Base-by-base conservation (phyloP, 768 basidiomycete species). In the Lactarius vividus region DNA sequence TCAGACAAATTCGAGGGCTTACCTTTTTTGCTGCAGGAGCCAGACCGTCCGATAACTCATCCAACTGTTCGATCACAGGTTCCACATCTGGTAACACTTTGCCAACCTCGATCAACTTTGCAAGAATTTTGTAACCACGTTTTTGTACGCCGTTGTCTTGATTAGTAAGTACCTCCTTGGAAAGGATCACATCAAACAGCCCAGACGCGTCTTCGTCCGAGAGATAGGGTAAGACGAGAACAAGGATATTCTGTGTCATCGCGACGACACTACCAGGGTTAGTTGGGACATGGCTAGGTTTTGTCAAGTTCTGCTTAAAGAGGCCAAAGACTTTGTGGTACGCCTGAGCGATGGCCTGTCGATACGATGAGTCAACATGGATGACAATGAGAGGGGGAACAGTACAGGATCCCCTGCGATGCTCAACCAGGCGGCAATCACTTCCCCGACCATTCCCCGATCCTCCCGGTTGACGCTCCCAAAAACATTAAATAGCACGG, bases 401-500 rank as follows among this genome's bases (percentile, higher is more conserved):
- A 42, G 29, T 20, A 62, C 33, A n/a, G 28, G 79, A 63, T 88
- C 83, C 26, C 84, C 85, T 39, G 94, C 88, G 66, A 98, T 89
- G 7, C 83, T 83, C 40, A 89, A 82, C 93, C 96, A 99, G n/a
- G 83, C 82, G 16, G 82, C 85, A 72, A 98, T 91, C 53, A 93
- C 93, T 61, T 95, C 94, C 23, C 95, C 93, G 18, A 98, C 87
- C 78, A 87, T 81, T 9, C 87, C 86, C 59, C 91, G 81, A 57
- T 74, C 77, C 68, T 97, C 94, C 58, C 86, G 82, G n/a, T 83
- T 85, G 37, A 91, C 86, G 66, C 84, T 92, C 64, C 90, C 85
- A 77, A 96, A 98, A n/a, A 99, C 89, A 74, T 99, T 99, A 81
- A 98, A 95, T 54, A 97, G 81, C 5, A 98, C 94, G 0, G 94